These are phyloP conservation scores for Monosporascus cannonballus DNA, from an alignment of 2,329 filamentous ascomycete genomes.

Conservation along the genomic window DNA sequence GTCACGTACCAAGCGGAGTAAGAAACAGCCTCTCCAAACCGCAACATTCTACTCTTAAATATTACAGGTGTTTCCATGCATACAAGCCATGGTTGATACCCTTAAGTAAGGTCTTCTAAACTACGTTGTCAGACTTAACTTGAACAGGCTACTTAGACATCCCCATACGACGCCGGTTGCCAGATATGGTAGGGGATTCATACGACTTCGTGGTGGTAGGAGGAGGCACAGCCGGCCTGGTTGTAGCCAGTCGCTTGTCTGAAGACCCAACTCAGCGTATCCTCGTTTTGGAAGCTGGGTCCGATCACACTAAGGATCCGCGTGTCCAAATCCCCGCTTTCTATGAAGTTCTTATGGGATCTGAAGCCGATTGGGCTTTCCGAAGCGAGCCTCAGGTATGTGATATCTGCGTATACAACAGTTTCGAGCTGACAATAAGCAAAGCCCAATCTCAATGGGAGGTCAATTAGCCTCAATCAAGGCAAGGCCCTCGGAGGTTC, in stretches of 20 bases:
- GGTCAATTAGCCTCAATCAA: conserved; percentile 11
- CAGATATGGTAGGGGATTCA: no score
- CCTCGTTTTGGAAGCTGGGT: conserved; percentile 9
- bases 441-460: conserved; percentile 7
- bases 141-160: no score
- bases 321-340: conserved; percentile 8
- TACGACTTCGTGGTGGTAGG: conserved; percentile 9
- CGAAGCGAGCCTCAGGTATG: not conserved
- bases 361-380: conserved; percentile 9
- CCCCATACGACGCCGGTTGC: no score
- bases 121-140: no score
- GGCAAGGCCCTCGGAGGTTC: conserved; percentile 17
- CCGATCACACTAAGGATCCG: conserved; percentile 7
- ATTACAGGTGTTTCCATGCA: no score
- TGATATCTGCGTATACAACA: no score
- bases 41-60: no score
- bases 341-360: conserved; percentile 4
- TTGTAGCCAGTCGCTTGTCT: conserved; percentile 7
- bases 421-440: not conserved
- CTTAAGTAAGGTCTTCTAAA: no score
- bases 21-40: no score
- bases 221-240: conserved; percentile 8
- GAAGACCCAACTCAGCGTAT: conserved; percentile 3
- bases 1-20: no score
- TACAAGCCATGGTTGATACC: no score